These are phyloP conservation scores for Russula virescens DNA, from an alignment of 768 basidiomycete species.

Conservation along the genomic window DNA sequence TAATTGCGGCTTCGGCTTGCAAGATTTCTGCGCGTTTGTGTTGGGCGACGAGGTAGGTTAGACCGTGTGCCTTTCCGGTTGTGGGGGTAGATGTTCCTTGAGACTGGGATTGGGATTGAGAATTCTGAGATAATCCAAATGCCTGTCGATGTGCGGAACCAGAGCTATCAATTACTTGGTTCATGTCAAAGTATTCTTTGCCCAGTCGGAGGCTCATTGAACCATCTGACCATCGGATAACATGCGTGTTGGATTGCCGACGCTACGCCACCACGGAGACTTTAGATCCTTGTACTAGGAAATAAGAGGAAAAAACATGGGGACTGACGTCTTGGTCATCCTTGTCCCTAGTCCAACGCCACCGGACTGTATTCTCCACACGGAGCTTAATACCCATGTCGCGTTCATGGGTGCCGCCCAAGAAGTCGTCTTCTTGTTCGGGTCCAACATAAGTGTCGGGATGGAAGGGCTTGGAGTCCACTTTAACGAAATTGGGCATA, in stretches of 20 bases:
- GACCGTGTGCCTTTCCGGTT: constrained; percentile 54
- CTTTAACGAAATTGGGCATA: constrained; percentile 88
- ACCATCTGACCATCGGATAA: constrained; percentile 96
- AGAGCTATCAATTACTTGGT: constrained; percentile 71
- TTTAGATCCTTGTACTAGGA: background rate
- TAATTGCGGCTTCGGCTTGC: constrained; percentile 80
- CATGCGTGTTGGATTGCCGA: constrained; percentile 83
- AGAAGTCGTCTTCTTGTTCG: constrained; percentile 67
- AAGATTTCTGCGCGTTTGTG: constrained; percentile 80
- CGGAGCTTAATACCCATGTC: constrained; percentile 83
- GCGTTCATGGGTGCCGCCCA: constrained; percentile 53
- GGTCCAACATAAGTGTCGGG: constrained; percentile 79
- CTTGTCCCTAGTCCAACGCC: constrained; percentile 86
- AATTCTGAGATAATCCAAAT: constrained; percentile 41
- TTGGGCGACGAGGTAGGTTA: constrained; percentile 87
- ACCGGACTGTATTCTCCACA: constrained; percentile 91
- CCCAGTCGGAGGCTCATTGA: constrained; percentile 85
- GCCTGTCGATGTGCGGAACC: constrained; percentile 57
- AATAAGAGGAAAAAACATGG: background rate
- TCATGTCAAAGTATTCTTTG: constrained; percentile 90
- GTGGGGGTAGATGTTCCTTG: constrained; percentile 21
- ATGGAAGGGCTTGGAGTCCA: constrained; percentile 88
- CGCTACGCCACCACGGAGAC: constrained; percentile 39
- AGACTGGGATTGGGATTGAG: constrained; percentile 35
- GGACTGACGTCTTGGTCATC: constrained; percentile 70